phyloP scores from a whole-genome alignment of 1,284 basidiomycete species.

The Chiua sp. region DNA sequence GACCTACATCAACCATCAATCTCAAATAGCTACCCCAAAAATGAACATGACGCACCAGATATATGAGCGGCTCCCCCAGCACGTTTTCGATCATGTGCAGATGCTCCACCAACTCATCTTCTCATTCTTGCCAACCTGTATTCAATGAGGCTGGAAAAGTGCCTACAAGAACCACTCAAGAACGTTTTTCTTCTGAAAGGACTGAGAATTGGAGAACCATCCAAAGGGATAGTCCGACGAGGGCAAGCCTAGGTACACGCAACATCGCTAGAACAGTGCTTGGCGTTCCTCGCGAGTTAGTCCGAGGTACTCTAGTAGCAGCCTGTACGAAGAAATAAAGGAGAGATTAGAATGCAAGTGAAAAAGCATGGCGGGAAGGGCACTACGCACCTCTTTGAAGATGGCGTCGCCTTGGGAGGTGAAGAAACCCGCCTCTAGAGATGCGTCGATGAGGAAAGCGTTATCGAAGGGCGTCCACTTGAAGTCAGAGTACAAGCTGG shows the following conservation, averaged over 20 bases:
- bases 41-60: slow-evolving; percentile 47
- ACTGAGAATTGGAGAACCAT: slow-evolving; percentile 55
- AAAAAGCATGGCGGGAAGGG: too few relatives aligned
- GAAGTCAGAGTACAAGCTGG: not conserved
- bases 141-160: slow-evolving; percentile 49
- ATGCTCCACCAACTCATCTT: slow-evolving; percentile 54
- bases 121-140: slow-evolving; percentile 44
- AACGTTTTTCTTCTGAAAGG: slow-evolving; percentile 53
- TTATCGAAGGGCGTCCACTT: slow-evolving; percentile 3
- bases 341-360: not conserved
- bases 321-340: slow-evolving; percentile 35
- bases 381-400: slow-evolving; percentile 53
- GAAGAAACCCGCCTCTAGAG: slow-evolving; percentile 55
- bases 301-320: slow-evolving; percentile 47
- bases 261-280: slow-evolving; percentile 56
- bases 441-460: slow-evolving; percentile 40
- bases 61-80: slow-evolving; percentile 48
- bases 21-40: not conserved
- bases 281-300: slow-evolving; percentile 48
- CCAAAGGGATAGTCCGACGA: slow-evolving; percentile 47
- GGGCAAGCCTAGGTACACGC: slow-evolving; percentile 30
- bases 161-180: slow-evolving; percentile 72
- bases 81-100: slow-evolving; percentile 42
- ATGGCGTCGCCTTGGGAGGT: slow-evolving; percentile 47
- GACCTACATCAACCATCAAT: slow-evolving; percentile 44